These are phyloP conservation scores for Chlamydomonas reinhardtii DNA, from an alignment of 163 green algal genomes.

Conservation along the genomic window DNA sequence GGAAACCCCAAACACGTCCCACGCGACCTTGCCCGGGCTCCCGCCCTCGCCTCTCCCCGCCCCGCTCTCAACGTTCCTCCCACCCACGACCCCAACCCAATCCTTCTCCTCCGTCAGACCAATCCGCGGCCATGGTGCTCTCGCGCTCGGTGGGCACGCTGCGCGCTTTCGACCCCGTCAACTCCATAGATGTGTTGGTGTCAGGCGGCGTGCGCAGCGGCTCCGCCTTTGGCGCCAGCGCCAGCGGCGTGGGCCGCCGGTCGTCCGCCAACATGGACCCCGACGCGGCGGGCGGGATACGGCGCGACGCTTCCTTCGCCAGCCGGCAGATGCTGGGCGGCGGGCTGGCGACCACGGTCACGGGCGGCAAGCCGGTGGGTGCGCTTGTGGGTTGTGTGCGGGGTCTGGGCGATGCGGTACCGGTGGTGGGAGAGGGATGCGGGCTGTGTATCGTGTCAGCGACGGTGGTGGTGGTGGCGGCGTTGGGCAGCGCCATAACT, in stretches of 20 bases:
- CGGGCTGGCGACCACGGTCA: background rate
- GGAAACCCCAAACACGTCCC: no score
- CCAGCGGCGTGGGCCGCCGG: background rate
- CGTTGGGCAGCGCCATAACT: no score
- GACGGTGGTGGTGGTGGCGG: no score
- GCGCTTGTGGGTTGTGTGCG: background rate
- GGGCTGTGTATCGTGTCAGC: no score
- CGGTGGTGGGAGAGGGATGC: background rate
- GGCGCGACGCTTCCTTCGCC: slow-evolving; percentile 16
- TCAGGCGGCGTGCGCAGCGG: slow-evolving; percentile 31
- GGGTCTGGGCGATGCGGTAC: background rate
- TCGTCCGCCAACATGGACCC: background rate
- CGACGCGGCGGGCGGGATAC: background rate
- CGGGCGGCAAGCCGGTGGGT: slow-evolving; percentile 13
- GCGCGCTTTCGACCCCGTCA: slow-evolving; percentile 35
- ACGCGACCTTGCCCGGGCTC: no score
- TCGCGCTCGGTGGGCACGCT: slow-evolving; percentile 19
- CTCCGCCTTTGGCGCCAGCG: background rate
- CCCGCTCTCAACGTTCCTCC: no score
- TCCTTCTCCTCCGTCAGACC: slow-evolving; percentile 8
- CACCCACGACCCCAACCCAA: no score
- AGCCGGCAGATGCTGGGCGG: background rate
- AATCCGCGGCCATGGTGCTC: slow-evolving; percentile 39
- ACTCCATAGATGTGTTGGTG: slow-evolving; percentile 40
- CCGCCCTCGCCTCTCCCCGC: no score